Evolutionary conservation across 345 rosid species (phyloP).

Genomic region (Aethionema arabicum): DNA sequence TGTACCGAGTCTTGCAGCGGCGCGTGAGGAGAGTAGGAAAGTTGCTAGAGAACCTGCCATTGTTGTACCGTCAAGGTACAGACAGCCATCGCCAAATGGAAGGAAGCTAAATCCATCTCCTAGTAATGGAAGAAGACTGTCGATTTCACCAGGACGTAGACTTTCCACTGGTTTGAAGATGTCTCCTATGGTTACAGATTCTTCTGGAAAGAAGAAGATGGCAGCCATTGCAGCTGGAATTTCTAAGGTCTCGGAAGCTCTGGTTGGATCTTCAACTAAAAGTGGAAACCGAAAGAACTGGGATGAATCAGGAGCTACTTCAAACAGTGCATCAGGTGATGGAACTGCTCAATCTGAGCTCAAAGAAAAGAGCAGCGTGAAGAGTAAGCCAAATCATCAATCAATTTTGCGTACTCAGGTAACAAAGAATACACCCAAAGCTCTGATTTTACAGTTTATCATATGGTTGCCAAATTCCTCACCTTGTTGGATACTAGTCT

Average conservation of each 20-base stretch:
- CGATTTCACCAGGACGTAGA: slow-evolving; percentile 81
- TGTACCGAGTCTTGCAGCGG: slow-evolving; percentile 80
- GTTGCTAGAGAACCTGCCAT: slow-evolving; percentile 74
- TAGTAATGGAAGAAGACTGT: slow-evolving; percentile 53
- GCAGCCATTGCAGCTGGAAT: slow-evolving; percentile 61
- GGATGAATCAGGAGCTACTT: slow-evolving; percentile 51
- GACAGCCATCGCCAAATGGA: slow-evolving; percentile 83
- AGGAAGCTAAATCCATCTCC: slow-evolving; percentile 77
- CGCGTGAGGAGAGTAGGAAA: slow-evolving; percentile 75
- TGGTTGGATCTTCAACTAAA: slow-evolving; percentile 52
- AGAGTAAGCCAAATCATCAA: slow-evolving; percentile 56
- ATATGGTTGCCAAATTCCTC: neutral
- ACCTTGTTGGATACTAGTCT: neutral
- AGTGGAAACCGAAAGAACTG: slow-evolving; percentile 53
- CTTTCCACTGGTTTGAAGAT: slow-evolving; percentile 70
- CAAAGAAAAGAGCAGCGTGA: slow-evolving; percentile 48
- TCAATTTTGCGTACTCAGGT: slow-evolving; percentile 93
- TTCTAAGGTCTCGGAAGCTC: slow-evolving; percentile 66
- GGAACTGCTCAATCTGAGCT: slow-evolving; percentile 42
- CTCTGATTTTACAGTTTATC: neutral
- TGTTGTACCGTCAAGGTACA: slow-evolving; percentile 86
- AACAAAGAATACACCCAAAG: neutral
- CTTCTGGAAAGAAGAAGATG: slow-evolving; percentile 79
- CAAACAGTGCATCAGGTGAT: slow-evolving; percentile 5
- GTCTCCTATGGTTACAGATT: slow-evolving; percentile 66